Evolutionary conservation across 768 basidiomycete species (phyloP).

Genomic region (Cystobasidium tubakii): DNA sequence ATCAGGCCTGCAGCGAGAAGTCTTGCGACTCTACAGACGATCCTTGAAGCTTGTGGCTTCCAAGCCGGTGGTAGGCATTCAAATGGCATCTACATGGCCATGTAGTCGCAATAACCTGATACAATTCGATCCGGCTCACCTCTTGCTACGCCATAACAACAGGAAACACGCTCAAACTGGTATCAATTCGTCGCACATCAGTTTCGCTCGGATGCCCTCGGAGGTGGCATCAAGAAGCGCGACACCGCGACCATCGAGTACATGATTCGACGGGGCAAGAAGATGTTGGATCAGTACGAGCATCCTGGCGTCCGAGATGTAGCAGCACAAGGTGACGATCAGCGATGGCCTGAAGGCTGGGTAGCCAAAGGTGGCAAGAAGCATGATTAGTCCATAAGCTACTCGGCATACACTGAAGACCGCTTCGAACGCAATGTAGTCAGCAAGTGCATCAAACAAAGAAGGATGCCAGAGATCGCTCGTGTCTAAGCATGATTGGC

Average conservation of each 20-base stretch:
- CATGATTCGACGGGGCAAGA: conserved; percentile 40
- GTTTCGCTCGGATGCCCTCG: conserved; percentile 40
- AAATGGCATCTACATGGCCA: neutral
- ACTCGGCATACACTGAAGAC: no score
- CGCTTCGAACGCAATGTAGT: no score
- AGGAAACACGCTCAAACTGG: conserved; percentile 44
- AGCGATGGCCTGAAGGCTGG: conserved; percentile 41
- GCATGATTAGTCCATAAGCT: neutral
- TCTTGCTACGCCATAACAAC: neutral
- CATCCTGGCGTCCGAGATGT: conserved; percentile 39
- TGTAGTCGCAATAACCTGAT: neutral
- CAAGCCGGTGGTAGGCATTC: conserved; percentile 42
- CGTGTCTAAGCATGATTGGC: no score
- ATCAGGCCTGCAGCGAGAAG: conserved; percentile 41
- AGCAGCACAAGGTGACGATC: conserved; percentile 4
- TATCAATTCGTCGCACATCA: conserved; percentile 43
- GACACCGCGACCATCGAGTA: conserved; percentile 45
- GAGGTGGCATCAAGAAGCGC: conserved; percentile 39
- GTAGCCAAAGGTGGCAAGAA: conserved; percentile 36
- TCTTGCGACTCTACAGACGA: conserved; percentile 41
- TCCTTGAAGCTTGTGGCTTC: conserved; percentile 39
- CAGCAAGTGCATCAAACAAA: no score
- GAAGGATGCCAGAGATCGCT: no score
- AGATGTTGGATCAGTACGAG: conserved; percentile 42
- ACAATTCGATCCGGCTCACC: neutral